These are phyloP conservation scores for Tremella mesenterica DNA, from an alignment of 768 basidiomycete genomes.

Conservation along the genomic window DNA sequence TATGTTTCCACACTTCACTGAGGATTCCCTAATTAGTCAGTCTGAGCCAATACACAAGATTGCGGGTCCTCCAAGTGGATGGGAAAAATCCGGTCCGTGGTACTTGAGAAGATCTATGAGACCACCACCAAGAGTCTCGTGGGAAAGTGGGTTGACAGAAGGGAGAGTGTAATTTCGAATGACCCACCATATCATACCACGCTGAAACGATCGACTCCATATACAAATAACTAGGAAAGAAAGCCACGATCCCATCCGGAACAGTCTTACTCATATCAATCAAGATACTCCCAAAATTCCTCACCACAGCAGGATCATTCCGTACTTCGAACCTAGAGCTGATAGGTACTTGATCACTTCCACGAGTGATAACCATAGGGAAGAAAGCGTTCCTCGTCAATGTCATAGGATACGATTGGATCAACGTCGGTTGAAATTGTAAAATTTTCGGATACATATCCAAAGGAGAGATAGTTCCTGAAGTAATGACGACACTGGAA, in stretches of 20 bases:
- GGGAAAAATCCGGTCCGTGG: no score
- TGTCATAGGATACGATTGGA: slow-evolving; percentile 97
- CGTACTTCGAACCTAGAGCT: slow-evolving; percentile 97
- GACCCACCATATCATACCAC: slow-evolving; percentile 98
- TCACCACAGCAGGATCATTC: slow-evolving; percentile 96
- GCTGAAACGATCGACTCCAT: slow-evolving; percentile 99
- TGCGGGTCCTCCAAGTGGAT: neutral
- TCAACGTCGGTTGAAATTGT: slow-evolving; percentile 91
- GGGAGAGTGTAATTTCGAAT: neutral
- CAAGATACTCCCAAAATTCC: slow-evolving; percentile 96
- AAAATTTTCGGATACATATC: slow-evolving; percentile 99
- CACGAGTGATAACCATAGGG: slow-evolving; percentile 92
- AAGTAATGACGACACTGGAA: slow-evolving; percentile 95
- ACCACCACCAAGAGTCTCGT: no score
- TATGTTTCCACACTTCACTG: slow-evolving; percentile 99
- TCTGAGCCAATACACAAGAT: neutral
- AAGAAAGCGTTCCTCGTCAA: slow-evolving; percentile 91
- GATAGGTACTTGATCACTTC: slow-evolving; percentile 96
- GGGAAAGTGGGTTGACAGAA: neutral
- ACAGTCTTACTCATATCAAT: slow-evolving; percentile 97
- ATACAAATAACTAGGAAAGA: slow-evolving; percentile 98
- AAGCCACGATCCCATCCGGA: slow-evolving; percentile 95
- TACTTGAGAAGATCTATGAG: no score
- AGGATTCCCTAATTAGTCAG: slow-evolving; percentile 69
- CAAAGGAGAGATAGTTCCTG: slow-evolving; percentile 92